Evolutionary conservation across 441 rosid genomes (phyloP).

Genomic region (Eutrema salsugineum): DNA sequence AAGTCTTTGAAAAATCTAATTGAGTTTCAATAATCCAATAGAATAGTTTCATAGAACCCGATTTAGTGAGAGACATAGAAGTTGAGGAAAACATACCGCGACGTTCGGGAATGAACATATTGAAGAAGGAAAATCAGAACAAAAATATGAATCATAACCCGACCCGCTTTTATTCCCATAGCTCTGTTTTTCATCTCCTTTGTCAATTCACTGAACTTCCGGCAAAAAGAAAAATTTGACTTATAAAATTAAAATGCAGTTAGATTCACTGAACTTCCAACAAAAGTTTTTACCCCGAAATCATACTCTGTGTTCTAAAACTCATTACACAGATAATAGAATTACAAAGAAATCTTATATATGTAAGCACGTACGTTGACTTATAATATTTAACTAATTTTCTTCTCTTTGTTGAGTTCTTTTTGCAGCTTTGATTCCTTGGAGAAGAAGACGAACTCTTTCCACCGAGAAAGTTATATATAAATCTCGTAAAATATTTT

Average conservation of each 20-base stretch:
- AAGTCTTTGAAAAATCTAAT: not conserved
- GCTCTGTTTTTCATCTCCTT: not conserved
- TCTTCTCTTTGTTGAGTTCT: not conserved
- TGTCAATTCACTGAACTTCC: not conserved
- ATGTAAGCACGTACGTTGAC: not conserved
- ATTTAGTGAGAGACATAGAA: not conserved
- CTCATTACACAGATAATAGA: not conserved
- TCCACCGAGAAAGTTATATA: not conserved
- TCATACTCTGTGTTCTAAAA: not conserved
- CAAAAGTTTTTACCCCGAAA: not conserved
- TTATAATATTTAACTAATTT: not conserved
- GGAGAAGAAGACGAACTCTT: not conserved
- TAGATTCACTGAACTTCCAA: not conserved
- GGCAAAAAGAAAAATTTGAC: not conserved
- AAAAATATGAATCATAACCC: slow-evolving; percentile 9
- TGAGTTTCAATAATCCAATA: not conserved
- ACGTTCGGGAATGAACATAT: slow-evolving; percentile 10
- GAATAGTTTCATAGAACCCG: not conserved
- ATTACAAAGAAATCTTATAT: not conserved
- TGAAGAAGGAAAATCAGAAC: slow-evolving; percentile 17
- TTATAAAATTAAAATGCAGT: not conserved
- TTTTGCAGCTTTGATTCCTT: not conserved
- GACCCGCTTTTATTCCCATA: not conserved
- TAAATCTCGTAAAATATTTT: not conserved
- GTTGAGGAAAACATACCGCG: not conserved